A percentile compares a stretch with the other conserved stretches of the same genome.
These are phyloP conservation scores for Bruguiera hainesii DNA, from an alignment of 441 rosid species.

Conservation along the genomic window DNA sequence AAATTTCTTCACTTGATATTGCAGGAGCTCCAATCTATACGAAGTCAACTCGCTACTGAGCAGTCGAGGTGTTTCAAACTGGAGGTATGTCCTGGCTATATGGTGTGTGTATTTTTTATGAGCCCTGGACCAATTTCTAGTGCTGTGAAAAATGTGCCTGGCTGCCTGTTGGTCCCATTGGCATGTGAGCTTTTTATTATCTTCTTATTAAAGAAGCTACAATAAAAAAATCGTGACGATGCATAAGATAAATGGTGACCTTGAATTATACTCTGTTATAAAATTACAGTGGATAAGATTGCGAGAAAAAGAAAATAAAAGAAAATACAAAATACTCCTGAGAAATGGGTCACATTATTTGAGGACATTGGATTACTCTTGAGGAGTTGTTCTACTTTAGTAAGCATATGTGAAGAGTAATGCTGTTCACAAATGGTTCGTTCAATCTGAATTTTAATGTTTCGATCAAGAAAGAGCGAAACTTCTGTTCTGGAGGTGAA, in stretches of 20 bases:
- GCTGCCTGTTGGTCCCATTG: too few relatives aligned
- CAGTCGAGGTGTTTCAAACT: conserved; percentile 96
- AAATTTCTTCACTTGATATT: conserved; percentile 9
- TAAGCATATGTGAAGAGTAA: background rate
- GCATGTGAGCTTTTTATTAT: too few relatives aligned
- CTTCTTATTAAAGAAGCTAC: too few relatives aligned
- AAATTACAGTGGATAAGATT: too few relatives aligned
- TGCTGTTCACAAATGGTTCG: background rate
- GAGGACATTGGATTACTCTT: too few relatives aligned
- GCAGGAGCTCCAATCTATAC: conserved; percentile 94
- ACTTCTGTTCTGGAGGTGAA: background rate
- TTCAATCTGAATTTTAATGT: background rate
- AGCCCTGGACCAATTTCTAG: background rate
- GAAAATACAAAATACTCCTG: too few relatives aligned
- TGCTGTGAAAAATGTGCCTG: background rate
- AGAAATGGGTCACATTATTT: too few relatives aligned
- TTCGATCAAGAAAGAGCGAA: background rate
- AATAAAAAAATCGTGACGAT: too few relatives aligned
- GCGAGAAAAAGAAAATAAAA: too few relatives aligned
- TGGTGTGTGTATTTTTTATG: background rate
- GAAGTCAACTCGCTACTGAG: conserved; percentile 91
- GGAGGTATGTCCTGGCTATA: conserved; percentile 51
- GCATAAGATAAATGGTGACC: too few relatives aligned
- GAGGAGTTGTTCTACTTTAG: too few relatives aligned
- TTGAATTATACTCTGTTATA: too few relatives aligned